Conservation (phyloP, 202 grass and related monocot species). For the Tripidium arundinaceum region DNA sequence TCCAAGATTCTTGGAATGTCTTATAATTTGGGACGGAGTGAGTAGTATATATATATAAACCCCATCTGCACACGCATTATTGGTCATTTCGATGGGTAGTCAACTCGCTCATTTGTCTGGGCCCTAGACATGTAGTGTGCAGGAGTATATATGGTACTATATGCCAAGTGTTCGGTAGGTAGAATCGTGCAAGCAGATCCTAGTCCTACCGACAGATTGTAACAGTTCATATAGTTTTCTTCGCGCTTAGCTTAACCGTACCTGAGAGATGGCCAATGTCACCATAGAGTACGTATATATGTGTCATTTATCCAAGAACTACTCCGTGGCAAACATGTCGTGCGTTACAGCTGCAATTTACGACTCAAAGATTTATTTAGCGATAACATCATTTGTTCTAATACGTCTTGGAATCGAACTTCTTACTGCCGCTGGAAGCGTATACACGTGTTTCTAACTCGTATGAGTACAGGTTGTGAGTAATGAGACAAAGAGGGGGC, state of each 20-base stretch:
- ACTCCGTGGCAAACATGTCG: background rate
- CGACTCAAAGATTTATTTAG: background rate
- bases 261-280: no score
- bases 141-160: background rate
- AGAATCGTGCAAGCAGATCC: constrained; percentile 2
- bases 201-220: background rate
- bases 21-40: no score
- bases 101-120: constrained; percentile 14
- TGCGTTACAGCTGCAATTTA: background rate
- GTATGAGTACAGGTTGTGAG: background rate
- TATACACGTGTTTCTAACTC: background rate
- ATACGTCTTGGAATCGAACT: background rate
- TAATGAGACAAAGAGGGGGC: background rate
- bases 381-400: background rate
- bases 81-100: background rate
- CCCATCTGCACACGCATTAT: constrained; percentile 38
- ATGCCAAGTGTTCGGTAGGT: background rate
- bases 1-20: no score
- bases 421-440: background rate
- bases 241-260: background rate
- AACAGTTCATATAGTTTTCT: background rate
- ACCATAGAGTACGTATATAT: background rate
- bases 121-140: background rate
- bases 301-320: background rate
- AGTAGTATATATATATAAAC: background rate